Evolutionary conservation across 768 basidiomycete genomes (phyloP).

Genomic region (Tulasnella sp.): DNA sequence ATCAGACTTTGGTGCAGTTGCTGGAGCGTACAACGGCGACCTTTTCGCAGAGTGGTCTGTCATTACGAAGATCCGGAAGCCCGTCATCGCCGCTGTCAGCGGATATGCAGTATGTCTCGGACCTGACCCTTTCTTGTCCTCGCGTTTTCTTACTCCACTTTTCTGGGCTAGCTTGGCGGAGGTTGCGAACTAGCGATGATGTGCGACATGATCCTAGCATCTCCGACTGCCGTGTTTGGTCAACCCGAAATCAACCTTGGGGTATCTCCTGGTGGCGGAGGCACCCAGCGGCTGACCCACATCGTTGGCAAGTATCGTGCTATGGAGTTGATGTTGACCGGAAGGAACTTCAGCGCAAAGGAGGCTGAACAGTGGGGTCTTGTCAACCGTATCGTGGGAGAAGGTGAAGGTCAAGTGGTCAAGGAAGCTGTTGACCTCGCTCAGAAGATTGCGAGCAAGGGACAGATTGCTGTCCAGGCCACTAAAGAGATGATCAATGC

Average conservation of each 20-base stretch:
- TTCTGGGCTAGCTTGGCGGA: conserved; percentile 44
- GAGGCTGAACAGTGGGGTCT: conserved; percentile 50
- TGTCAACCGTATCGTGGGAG: conserved; percentile 46
- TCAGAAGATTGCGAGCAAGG: conserved; percentile 41
- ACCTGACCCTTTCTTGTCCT: not conserved
- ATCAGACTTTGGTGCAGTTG: conserved; percentile 13
- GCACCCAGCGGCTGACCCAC: conserved; percentile 46
- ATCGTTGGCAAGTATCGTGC: conserved; percentile 49
- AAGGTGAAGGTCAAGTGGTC: conserved; percentile 60
- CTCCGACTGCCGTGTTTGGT: conserved; percentile 46
- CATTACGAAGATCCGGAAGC: conserved; percentile 45
- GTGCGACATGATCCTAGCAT: conserved; percentile 47
- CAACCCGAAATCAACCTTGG: conserved; percentile 52
- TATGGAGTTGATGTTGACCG: conserved; percentile 57
- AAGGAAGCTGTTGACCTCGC: conserved; percentile 58
- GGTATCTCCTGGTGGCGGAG: conserved; percentile 48
- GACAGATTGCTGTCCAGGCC: conserved; percentile 63
- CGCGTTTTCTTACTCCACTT: too few relatives aligned
- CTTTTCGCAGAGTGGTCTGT: conserved; percentile 74
- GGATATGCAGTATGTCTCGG: conserved; percentile 45
- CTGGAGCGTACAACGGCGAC: conserved; percentile 81
- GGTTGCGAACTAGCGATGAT: conserved; percentile 52
- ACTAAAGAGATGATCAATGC: conserved; percentile 91
- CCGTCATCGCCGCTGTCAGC: conserved; percentile 48
- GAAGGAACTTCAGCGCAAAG: conserved; percentile 46